Percentiles rank a stretch among this genome's conserved stretches.
Conservation (phyloP, 1,284 basidiomycete species). For the Trichosporon sp. region DNA sequence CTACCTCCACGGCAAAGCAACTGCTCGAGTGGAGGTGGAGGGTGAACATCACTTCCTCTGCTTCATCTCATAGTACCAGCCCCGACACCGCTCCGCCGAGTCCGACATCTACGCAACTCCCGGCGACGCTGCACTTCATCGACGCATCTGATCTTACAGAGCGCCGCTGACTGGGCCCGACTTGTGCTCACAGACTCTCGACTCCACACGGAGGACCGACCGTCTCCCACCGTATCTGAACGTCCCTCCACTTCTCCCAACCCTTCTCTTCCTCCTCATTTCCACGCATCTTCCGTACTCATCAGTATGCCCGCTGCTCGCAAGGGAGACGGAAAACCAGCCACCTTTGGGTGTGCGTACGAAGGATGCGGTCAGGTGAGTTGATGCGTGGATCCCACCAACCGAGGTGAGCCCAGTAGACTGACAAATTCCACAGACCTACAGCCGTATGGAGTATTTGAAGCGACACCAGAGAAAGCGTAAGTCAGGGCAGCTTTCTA, state of each 20-base stretch:
- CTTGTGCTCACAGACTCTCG: not conserved
- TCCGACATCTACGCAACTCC: not conserved
- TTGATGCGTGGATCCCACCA: not conserved
- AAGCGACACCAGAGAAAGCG: constrained; percentile 57
- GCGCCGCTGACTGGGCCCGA: not conserved
- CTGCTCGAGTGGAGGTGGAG: constrained; percentile 17
- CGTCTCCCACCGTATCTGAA: not conserved
- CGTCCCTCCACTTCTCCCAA: not conserved
- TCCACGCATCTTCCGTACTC: not conserved
- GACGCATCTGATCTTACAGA: not conserved
- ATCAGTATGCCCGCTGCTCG: constrained; percentile 16
- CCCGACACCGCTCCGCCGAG: constrained; percentile 1
- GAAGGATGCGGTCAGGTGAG: constrained; percentile 17
- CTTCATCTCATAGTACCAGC: constrained; percentile 7
- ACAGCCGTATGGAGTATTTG: constrained; percentile 57
- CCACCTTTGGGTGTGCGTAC: constrained; percentile 18
- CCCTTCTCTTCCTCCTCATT: not conserved
- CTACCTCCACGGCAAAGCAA: constrained; percentile 19
- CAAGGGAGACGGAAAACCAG: constrained; percentile 13
- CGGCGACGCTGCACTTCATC: not conserved
- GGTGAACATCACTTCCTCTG: constrained; percentile 19
- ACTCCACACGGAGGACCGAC: constrained; percentile 3
- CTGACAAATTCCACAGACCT: constrained; percentile 39
- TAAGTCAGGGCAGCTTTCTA: constrained; percentile 34
- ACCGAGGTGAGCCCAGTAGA: not conserved